Conservation (phyloP, 2,329 filamentous ascomycete genomes). For the Plenodomus biglobosus region DNA sequence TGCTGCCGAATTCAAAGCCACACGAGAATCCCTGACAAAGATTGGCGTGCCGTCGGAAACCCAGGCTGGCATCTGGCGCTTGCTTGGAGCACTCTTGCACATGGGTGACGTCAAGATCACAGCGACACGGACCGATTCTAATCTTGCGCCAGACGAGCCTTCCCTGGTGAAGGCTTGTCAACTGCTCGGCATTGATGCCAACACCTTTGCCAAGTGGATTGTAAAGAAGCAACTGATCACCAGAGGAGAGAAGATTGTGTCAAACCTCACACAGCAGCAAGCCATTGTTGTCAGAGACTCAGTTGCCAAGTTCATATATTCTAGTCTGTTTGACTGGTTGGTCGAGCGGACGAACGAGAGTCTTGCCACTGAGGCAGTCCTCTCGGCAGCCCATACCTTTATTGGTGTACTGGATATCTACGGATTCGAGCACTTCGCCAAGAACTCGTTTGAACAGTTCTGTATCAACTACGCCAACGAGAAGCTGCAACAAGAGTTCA, state of each 20-base stretch:
- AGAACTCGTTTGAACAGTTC: constrained; percentile 99
- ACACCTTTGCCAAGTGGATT: constrained; percentile 94
- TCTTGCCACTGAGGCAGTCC: constrained; percentile 83
- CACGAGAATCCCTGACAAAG: constrained; percentile 79
- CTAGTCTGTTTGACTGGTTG: constrained; percentile 96
- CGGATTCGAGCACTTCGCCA: constrained; percentile 98
- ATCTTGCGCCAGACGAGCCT: constrained; percentile 77
- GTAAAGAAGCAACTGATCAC: constrained; percentile 98
- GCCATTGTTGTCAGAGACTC: constrained; percentile 94
- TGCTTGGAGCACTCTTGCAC: constrained; percentile 88
- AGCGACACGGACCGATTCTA: constrained; percentile 83
- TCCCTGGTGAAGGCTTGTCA: constrained; percentile 77
- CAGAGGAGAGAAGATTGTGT: constrained; percentile 94
- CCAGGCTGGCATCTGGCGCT: constrained; percentile 83
- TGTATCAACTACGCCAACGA: constrained; percentile 99
- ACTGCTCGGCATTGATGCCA: constrained; percentile 82
- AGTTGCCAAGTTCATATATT: constrained; percentile 98
- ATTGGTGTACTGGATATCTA: constrained; percentile 99
- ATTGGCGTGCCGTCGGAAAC: constrained; percentile 77
- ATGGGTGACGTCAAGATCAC: constrained; percentile 96
- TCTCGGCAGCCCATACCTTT: constrained; percentile 81
- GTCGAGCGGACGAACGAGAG: constrained; percentile 95
- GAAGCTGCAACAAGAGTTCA: constrained; percentile 98
- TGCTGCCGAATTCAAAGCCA: constrained; percentile 88
- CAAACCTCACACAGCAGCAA: constrained; percentile 90